Evolutionary conservation across 2,329 filamentous ascomycete genomes (phyloP), one percentile per base, ranked within the genome.

Genomic region (Hypoxylon sp.): DNA sequence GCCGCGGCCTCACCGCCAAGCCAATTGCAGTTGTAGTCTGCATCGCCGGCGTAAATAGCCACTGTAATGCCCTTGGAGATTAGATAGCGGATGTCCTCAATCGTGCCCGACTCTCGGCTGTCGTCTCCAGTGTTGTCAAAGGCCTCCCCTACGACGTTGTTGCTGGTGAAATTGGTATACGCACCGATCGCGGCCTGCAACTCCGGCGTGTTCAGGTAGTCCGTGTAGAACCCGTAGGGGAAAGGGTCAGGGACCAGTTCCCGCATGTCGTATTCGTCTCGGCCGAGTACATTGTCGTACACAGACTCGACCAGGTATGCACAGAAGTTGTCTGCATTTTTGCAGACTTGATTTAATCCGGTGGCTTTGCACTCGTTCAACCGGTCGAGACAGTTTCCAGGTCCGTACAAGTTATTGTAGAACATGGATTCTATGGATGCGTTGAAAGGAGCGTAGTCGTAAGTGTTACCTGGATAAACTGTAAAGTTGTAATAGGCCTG

Each of bases 141-240:
- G 8, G 81, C 77, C 49, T 82, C 71, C 8, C 81, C 79, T 46
- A 89, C 80, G 55, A 77, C 72, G 65, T 57, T 77, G 61, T 73
- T 80, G 62, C 80, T 82, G 3, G 84, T 84, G 77, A 84, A 91
- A 73, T 89, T 91, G 58, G 82, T 81, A 69, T 78, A 85, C 0
- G 85, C 87, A 8, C 87, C 87, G 58, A 90, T 83, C 0, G 86
- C 87, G n/a, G 77, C 71, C 68, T 86, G 85, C 0, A 89, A 81
- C 9, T 78, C 73, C 0, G 82, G 77, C 1, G 79, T 80, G 75
- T 90, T 89, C 30, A 90, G 80, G 72, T 88, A 90, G n/a, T 82
- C 77, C 11, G 78, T 74, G 68, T 83, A 89, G 75, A 84, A 86
- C 0, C 72, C 70, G 67, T 85, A 83, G 0, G 87, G 87, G 72